phyloP scores from a whole-genome alignment of 164 flowering plant genomes.

The Brasenia schreberi region DNA sequence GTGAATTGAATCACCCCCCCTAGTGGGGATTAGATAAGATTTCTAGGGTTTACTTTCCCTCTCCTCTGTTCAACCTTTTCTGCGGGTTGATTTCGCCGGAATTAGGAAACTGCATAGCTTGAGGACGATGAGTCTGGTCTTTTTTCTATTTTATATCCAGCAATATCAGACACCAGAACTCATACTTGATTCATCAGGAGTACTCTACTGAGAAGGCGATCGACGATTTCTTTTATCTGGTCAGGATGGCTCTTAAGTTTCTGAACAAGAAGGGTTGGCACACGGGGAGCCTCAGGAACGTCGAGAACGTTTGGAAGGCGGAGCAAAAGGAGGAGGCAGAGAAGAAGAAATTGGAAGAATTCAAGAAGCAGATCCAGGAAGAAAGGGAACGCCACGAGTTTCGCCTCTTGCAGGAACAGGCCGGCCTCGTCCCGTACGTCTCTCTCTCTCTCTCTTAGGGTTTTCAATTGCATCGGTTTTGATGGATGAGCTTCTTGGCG shows the following conservation, averaged over 20 bases:
- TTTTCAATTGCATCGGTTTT: neutral
- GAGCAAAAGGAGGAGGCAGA: constrained; percentile 95
- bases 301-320: constrained; percentile 98
- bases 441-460: neutral
- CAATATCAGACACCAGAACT: no score
- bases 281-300: constrained; percentile 87
- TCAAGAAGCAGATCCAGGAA: constrained; percentile 80
- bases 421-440: constrained; percentile 78
- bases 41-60: no score
- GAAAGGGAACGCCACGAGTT: constrained; percentile 82
- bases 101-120: no score
- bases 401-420: constrained; percentile 83
- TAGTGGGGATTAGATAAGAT: no score
- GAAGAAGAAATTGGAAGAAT: constrained; percentile 85
- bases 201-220: no score
- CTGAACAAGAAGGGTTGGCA: constrained; percentile 99
- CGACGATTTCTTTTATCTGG: neutral
- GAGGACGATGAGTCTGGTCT: no score
- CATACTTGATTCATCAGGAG: no score
- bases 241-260: constrained; percentile 76
- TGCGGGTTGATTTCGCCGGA: no score
- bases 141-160: no score
- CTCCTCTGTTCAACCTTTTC: no score
- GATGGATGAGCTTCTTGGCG: neutral
- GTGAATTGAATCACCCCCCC: no score